These are phyloP conservation scores for Brassica rapa DNA, from an alignment of 345 rosid genomes.

Conservation along the genomic window DNA sequence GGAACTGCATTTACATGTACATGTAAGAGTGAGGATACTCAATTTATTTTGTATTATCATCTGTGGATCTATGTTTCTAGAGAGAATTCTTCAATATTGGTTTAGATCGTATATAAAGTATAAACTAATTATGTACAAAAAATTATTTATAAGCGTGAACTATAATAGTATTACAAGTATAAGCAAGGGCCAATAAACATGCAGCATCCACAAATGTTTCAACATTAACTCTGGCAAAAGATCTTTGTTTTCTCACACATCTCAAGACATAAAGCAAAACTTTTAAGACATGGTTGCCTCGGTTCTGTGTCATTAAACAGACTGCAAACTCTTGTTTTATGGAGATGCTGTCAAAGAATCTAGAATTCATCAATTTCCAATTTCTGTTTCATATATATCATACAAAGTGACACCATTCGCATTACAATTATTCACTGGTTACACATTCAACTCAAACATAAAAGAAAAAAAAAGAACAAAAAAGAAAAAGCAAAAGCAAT, in stretches of 20 bases:
- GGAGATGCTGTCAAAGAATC: neutral
- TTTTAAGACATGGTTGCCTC: neutral
- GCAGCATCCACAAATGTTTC: neutral
- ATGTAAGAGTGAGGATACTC: slow-evolving; percentile 34
- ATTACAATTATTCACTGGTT: slow-evolving; percentile 7
- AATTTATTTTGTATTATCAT: slow-evolving; percentile 1
- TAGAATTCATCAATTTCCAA: neutral
- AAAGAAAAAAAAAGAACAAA: too few relatives aligned
- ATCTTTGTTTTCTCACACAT: neutral
- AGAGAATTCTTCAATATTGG: neutral
- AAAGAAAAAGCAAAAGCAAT: neutral
- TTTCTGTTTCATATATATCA: slow-evolving; percentile 9
- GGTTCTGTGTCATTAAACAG: neutral
- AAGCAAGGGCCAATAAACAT: neutral
- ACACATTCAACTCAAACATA: slow-evolving; percentile 1
- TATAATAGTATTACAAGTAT: neutral
- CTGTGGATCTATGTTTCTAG: neutral
- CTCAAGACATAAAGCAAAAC: slow-evolving; percentile 4
- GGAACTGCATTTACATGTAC: slow-evolving; percentile 41
- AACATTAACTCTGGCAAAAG: neutral
- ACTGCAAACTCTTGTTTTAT: neutral
- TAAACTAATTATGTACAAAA: slow-evolving; percentile 15
- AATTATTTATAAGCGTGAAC: slow-evolving; percentile 35
- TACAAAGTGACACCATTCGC: slow-evolving; percentile 25
- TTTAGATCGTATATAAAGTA: slow-evolving; percentile 5